Evolutionary conservation across 2,329 filamentous ascomycete species (phyloP).

Genomic region (Botrytis tulipae): DNA sequence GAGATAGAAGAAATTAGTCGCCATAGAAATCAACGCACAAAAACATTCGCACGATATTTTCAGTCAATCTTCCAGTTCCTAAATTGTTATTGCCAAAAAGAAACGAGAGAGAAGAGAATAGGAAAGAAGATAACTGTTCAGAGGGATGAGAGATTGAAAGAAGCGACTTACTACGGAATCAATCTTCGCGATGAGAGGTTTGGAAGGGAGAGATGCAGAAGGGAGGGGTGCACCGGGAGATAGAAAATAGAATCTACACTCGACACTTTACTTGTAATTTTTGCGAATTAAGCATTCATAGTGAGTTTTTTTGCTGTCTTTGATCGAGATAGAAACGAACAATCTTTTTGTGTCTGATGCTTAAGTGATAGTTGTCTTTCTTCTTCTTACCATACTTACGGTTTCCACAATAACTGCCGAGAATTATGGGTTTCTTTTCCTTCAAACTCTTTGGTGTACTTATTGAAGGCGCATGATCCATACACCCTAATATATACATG

Average conservation of each 20-base stretch:
- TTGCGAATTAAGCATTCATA: too few species aligned
- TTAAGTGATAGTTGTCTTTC: too few species aligned
- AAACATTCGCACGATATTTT: neutral
- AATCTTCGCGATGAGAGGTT: neutral
- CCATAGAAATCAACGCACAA: too few species aligned
- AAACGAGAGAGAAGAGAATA: neutral
- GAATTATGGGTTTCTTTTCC: neutral
- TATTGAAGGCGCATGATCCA: neutral
- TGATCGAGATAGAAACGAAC: neutral
- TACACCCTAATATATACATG: accelerated
- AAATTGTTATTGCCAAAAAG: too few species aligned
- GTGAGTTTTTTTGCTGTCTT: neutral
- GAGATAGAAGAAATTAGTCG: neutral
- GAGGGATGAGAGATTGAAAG: neutral
- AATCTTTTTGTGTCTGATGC: too few species aligned
- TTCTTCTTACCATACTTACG: too few species aligned
- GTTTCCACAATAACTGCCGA: too few species aligned
- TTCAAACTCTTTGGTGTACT: neutral
- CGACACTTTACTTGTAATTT: neutral
- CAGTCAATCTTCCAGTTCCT: neutral
- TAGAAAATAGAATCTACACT: neutral
- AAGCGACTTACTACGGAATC: neutral
- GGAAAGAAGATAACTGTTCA: neutral
- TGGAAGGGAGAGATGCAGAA: accelerated
- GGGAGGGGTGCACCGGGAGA: neutral